phyloP scores from a whole-genome alignment of 306 rosid species.

The Fragaria ananassa region DNA sequence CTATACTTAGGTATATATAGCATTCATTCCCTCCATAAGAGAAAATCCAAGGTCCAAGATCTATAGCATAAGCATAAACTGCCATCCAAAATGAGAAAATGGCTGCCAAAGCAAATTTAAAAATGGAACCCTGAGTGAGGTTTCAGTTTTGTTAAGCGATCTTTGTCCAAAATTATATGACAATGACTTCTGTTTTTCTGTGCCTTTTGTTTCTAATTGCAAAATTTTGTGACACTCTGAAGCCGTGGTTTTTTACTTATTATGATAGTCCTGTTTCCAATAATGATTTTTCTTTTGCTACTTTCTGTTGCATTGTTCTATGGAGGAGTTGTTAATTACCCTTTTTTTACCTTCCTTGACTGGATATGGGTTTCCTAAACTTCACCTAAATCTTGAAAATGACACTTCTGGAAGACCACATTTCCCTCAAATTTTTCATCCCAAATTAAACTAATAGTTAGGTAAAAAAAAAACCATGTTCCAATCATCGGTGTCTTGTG shows the following conservation, averaged over 20 bases:
- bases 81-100: slow-evolving; percentile 14
- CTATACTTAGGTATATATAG: not conserved
- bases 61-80: not conserved
- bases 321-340: not conserved
- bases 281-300: slow-evolving; percentile 14
- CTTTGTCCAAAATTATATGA: slow-evolving; percentile 4
- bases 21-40: not conserved
- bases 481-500: slow-evolving; percentile 1
- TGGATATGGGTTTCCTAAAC: slow-evolving; percentile 12
- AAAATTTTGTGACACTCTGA: slow-evolving; percentile 14
- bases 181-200: slow-evolving; percentile 22
- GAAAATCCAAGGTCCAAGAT: slow-evolving; percentile 4
- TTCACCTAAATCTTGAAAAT: slow-evolving; percentile 31
- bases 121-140: not conserved
- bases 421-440: slow-evolving; percentile 9
- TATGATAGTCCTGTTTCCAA: slow-evolving; percentile 13
- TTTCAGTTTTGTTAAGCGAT: not conserved
- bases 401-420: slow-evolving; percentile 42
- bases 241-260: slow-evolving; percentile 21
- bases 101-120: not conserved
- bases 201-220: slow-evolving; percentile 16
- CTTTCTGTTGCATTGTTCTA: slow-evolving; percentile 20
- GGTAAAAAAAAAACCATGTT: slow-evolving; percentile 27
- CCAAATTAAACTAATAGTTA: not conserved
- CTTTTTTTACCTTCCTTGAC: slow-evolving; percentile 6